Percentiles rank a stretch among this genome's conserved stretches.
phyloP scores from a whole-genome alignment of 306 rosid genomes.

The Sindora glabra region DNA sequence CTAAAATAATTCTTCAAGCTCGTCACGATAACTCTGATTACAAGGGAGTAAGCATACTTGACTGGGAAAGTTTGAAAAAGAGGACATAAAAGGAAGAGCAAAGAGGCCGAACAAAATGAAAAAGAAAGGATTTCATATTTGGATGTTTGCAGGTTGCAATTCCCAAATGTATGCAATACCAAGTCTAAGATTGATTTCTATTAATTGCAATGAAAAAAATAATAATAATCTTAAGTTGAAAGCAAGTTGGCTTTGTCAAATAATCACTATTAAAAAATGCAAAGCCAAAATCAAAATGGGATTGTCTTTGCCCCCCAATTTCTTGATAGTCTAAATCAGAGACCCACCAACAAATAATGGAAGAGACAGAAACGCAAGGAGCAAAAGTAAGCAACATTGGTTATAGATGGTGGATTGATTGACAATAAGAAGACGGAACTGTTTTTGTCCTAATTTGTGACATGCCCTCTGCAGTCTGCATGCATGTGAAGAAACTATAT shows the following conservation, averaged over 20 bases:
- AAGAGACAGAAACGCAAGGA: slow-evolving; percentile 5
- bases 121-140: too few relatives aligned
- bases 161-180: not conserved
- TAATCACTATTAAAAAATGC: not conserved
- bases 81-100: too few relatives aligned
- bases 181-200: not conserved
- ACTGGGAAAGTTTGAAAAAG: too few relatives aligned
- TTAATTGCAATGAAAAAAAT: not conserved
- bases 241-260: slow-evolving; percentile 4
- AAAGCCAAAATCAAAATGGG: slow-evolving; percentile 19
- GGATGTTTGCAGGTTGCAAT: too few relatives aligned
- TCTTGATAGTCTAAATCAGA: not conserved
- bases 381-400: not conserved
- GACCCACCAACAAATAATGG: slow-evolving; percentile 35
- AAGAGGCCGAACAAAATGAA: too few relatives aligned
- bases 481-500: not conserved
- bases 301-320: slow-evolving; percentile 22
- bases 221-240: slow-evolving; percentile 3
- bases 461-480: slow-evolving; percentile 7
- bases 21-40: too few relatives aligned
- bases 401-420: slow-evolving; percentile 8
- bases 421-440: slow-evolving; percentile 15
- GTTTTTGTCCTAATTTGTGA: slow-evolving; percentile 22
- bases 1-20: too few relatives aligned
- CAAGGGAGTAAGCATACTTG: too few relatives aligned